Percentiles rank a stretch among this genome's conserved stretches.
Evolutionary conservation across 257 asterid species (phyloP).

Genomic region (Solanum arcanum): DNA sequence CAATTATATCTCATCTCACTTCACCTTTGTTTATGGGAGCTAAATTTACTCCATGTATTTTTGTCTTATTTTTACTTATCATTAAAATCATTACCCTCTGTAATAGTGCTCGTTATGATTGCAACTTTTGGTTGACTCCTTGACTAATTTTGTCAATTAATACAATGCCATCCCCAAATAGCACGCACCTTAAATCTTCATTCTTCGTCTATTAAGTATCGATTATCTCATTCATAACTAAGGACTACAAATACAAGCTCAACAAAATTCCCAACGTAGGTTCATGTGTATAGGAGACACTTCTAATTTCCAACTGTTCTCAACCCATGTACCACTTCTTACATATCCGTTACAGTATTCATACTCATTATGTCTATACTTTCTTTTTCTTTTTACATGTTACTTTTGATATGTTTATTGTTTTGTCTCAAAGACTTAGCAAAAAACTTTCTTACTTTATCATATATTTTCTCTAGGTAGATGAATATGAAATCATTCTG

Average conservation of each 20-base stretch:
- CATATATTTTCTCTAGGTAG: neutral
- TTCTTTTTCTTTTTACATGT: neutral
- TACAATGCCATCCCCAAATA: neutral
- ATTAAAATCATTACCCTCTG: neutral
- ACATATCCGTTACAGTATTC: neutral
- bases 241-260: neutral
- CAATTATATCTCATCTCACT: neutral
- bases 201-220: neutral
- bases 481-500: neutral
- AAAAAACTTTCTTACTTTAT: neutral
- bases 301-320: neutral
- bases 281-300: neutral
- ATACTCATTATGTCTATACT: neutral
- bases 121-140: neutral
- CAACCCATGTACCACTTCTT: neutral
- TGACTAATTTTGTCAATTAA: neutral
- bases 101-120: neutral
- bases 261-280: neutral
- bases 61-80: neutral
- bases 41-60: neutral
- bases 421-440: too few relatives aligned
- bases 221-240: neutral
- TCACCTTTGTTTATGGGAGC: neutral
- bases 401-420: neutral
- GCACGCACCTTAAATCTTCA: neutral